phyloP scores from a whole-genome alignment of 768 basidiomycete species.

The Leccinum longicurvipes region DNA sequence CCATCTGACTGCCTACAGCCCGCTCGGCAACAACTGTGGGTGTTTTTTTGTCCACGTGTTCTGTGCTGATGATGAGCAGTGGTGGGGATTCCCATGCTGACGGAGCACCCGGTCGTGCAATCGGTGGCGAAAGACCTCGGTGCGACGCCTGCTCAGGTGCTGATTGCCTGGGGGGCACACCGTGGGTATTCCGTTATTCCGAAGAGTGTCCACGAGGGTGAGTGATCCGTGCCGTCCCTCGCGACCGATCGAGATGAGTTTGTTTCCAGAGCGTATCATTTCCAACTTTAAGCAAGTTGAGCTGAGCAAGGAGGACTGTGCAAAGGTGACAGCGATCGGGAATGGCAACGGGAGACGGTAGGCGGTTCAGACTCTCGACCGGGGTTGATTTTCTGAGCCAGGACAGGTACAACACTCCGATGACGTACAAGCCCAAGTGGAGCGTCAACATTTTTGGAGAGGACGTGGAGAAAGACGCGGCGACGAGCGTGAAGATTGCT shows the following conservation, averaged over 20 bases:
- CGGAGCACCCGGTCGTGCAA: constrained; percentile 59
- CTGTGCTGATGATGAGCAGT: constrained; percentile 33
- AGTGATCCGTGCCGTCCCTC: constrained; percentile 1
- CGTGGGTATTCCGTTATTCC: constrained; percentile 83
- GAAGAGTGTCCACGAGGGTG: constrained; percentile 68
- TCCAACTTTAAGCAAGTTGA: constrained; percentile 78
- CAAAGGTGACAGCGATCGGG: constrained; percentile 44
- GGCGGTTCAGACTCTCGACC: not conserved
- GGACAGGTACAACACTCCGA: constrained; percentile 55
- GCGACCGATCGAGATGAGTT: not conserved
- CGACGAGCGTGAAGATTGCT: constrained; percentile 31
- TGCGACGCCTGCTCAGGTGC: constrained; percentile 75
- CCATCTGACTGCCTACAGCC: constrained; percentile 68
- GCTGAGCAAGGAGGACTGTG: constrained; percentile 64
- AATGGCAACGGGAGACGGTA: constrained; percentile 35
- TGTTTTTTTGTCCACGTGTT: constrained; percentile 1
- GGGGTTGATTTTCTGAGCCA: not conserved
- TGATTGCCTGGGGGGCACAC: constrained; percentile 75
- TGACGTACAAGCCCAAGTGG: constrained; percentile 60
- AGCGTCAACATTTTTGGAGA: constrained; percentile 71
- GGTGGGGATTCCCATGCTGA: constrained; percentile 59
- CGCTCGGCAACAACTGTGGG: constrained; percentile 78
- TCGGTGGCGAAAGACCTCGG: constrained; percentile 60
- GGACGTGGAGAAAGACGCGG: constrained; percentile 45
- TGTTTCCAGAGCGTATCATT: constrained; percentile 50